Conservation (phyloP, 116 monocot species). For the Iris pallida region DNA sequence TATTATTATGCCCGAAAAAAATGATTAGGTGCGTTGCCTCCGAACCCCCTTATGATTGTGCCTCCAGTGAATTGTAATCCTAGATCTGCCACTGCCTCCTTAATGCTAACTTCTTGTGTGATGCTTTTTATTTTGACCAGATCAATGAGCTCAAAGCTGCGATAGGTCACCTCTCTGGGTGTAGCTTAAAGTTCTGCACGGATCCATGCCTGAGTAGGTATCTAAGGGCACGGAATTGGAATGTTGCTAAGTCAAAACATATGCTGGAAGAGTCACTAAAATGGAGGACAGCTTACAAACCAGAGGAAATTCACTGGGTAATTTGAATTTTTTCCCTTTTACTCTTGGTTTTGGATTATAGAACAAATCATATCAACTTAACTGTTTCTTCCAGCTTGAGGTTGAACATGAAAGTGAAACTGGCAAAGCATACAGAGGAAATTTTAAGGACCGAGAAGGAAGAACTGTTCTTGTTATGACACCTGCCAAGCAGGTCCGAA, state of each 20-base stretch:
- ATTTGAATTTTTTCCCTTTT: neutral
- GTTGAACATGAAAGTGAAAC: constrained; percentile 61
- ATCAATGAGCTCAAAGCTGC: constrained; percentile 37
- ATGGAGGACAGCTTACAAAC: constrained; percentile 44
- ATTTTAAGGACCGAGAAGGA: constrained; percentile 62
- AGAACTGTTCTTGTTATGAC: constrained; percentile 70
- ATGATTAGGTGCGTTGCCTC: too few relatives aligned
- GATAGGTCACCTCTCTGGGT: constrained; percentile 29
- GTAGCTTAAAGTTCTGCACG: constrained; percentile 15
- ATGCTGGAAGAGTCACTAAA: constrained; percentile 50
- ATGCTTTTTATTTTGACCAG: constrained; percentile 10
- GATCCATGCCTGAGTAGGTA: constrained; percentile 42
- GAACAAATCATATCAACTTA: neutral
- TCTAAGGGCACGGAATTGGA: constrained; percentile 50
- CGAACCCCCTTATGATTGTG: too few relatives aligned
- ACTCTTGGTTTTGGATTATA: neutral
- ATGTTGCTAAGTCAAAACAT: constrained; percentile 35
- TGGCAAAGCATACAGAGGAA: constrained; percentile 52
- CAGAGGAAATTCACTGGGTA: constrained; percentile 55
- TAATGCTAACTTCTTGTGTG: too few relatives aligned
- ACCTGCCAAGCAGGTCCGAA: constrained; percentile 51
- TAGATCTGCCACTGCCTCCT: too few relatives aligned
- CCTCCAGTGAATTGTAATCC: too few relatives aligned
- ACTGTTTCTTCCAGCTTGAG: constrained; percentile 27
- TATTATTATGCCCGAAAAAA: too few relatives aligned